Evolutionary conservation across 495 filamentous ascomycete genomes (phyloP), one percentile per base, ranked within the genome.

Genomic region (Monascus purpureus): DNA sequence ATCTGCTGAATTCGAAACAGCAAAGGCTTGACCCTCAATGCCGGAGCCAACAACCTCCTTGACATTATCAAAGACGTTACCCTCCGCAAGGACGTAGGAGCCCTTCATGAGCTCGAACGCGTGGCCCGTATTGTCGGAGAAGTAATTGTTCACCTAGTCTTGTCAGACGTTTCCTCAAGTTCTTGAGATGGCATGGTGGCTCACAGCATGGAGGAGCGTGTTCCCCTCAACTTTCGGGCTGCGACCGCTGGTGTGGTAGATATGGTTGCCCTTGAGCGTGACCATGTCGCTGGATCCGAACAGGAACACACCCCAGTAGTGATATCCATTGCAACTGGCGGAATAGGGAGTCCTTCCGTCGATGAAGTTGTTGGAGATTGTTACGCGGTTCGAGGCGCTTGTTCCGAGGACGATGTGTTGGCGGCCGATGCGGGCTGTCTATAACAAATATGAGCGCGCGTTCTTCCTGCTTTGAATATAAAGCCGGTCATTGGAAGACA

Each of bases 61-160:
- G 29, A 71, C 61, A 37, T 65, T 64, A 50, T 70, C 57, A 57
- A 75, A 73, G n/a, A 65, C 62, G 42, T 67, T 73, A n/a, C 71
- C 71, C 45, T 73, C 70, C 3, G 64, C 68, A 4, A 75, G 53
- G 27, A 70, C 62, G 40, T 59, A 60, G 28, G 54, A 61, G 29
- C 67, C 67, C 5, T 49, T 43, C 22, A 46, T 58, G 33, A 71
- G 60, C 45, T 73, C 68, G 47, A 75, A 75, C 11, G 63, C 58
- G 44, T 73, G 70, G 19, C 68, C 68, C 24, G 51, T 39, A 46
- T 57, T 64, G 37, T 59, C 52, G 43, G 66, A 58, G 47, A 56
- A 73, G 60, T 72, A 71, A 58, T 73, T 75, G 63, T 73, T n/a
- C n/a, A n/a, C n/a, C n/a, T n/a, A n/a, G n/a, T n/a, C n/a, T n/a